Evolutionary conservation across 169 alveolate genomes (phyloP), one percentile per base, ranked within the genome.

Genomic region (Eimeria maxima): DNA sequence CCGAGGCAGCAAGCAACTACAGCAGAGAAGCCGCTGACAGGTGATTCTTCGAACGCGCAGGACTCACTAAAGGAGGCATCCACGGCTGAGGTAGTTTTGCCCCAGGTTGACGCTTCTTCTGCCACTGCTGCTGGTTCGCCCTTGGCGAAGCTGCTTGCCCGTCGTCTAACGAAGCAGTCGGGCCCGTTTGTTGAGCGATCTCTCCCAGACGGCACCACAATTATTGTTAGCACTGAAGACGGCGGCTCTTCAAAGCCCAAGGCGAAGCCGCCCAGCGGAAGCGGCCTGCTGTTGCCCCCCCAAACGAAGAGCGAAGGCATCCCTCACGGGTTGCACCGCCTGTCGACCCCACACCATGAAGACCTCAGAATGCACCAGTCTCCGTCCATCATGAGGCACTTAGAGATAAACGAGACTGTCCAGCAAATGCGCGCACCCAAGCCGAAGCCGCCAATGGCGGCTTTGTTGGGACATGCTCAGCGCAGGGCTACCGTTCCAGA

Each of bases 131-230:
- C 71, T 6, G n/a, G 18, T 24, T 81, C 90, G n/a, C 90, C 90
- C 13, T 45, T 81, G 55, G 67, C 67, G 42, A 81, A 81, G 33
- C 90, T 81, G 67, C 71, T 81, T 6, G 69, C 71, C 29, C 42
- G 47, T 18, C 65, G 55, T 57, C 33, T 47, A 38, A n/a, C 90
- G 6, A 45, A 81, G 63, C 45, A 53, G 13, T 44, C 88, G 10
- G 24, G 42, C 29, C 20, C 71, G 20, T 47, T 81, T 22, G 90
- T 50, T 4, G 71, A 81, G 69, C 90, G 71, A 7, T 45, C 65
- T n/a, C 90, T 81, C 45, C 90, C 90, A 10, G 90, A 81, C 55
- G 71, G 71, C 90, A 81, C 90, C 71, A 24, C 65, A 45, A 81
- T 81, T 50, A 45, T 81, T 45, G 27, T 81, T 47, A 81, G 73